Evolutionary conservation across 805 yeast species (phyloP).

Genomic region (Pichia ethanolica): DNA sequence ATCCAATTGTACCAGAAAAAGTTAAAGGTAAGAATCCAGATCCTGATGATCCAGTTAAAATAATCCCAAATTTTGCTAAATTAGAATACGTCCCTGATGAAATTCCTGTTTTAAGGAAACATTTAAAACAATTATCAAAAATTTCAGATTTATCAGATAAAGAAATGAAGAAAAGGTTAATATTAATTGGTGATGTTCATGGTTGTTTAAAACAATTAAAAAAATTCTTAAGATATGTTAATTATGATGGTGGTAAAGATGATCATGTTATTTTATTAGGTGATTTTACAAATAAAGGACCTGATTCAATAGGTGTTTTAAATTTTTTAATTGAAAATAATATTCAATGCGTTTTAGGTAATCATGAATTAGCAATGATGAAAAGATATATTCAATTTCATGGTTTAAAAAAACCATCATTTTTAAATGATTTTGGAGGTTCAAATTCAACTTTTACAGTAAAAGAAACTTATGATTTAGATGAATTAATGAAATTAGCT

Average conservation of each 20-base stretch:
- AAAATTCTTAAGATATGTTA: conserved; percentile 43
- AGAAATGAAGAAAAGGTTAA: conserved; percentile 37
- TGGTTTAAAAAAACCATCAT: conserved; percentile 29
- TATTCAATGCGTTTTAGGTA: conserved; percentile 76
- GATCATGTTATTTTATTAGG: conserved; percentile 72
- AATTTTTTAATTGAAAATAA: conserved; percentile 53
- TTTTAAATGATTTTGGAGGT: conserved; percentile 13
- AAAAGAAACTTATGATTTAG: conserved; percentile 26
- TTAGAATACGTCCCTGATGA: conserved; percentile 15
- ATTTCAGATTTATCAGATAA: conserved; percentile 4
- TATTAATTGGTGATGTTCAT: conserved; percentile 84
- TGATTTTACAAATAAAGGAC: conserved; percentile 82
- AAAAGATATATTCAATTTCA: conserved; percentile 58
- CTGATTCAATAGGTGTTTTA: conserved; percentile 60
- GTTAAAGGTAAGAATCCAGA: conserved; percentile 7
- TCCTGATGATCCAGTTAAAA: conserved; percentile 22
- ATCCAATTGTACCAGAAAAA: conserved; percentile 21
- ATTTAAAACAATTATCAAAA: conserved; percentile 13
- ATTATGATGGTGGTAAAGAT: conserved; percentile 33
- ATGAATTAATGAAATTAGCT: conserved; percentile 40
- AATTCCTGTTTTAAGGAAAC: conserved; percentile 16
- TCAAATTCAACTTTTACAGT: conserved; percentile 3
- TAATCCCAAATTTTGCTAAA: conserved; percentile 19
- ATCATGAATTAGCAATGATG: conserved; percentile 74
- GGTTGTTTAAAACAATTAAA: conserved; percentile 58